Conservation (phyloP, 176 grass and related monocot species). For the Eleusine indica region DNA sequence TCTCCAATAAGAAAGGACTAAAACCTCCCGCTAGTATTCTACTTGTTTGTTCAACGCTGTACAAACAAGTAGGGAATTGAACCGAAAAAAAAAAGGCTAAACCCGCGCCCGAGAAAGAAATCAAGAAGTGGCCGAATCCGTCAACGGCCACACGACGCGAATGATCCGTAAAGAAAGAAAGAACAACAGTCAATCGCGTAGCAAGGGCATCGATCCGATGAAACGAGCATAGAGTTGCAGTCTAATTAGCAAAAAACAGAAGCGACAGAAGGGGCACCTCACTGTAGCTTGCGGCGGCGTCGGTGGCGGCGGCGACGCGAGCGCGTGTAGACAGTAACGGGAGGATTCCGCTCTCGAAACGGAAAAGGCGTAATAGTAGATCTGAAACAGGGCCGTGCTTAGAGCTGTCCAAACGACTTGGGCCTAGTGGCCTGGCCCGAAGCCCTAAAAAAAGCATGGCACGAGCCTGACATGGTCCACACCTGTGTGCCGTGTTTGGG, state of each 20-base stretch:
- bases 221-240: background rate
- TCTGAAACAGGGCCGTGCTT: too few relatives aligned
- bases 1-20: background rate
- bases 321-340: background rate
- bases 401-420: too few relatives aligned
- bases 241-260: background rate
- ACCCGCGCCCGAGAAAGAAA: background rate
- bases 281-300: constrained; percentile 9
- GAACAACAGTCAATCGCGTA: background rate
- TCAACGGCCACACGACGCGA: background rate
- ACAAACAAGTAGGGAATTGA: background rate
- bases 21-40: background rate
- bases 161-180: background rate
- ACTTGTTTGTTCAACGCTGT: background rate
- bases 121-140: background rate
- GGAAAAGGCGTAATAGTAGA: too few relatives aligned
- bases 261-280: background rate
- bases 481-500: too few relatives aligned
- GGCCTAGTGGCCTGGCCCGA: too few relatives aligned
- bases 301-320: background rate
- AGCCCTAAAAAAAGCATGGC: too few relatives aligned
- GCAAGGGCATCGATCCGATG: background rate
- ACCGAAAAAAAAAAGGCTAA: background rate
- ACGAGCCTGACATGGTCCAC: too few relatives aligned
- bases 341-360: background rate